A percentile compares a stretch with the other conserved stretches of the same genome.
phyloP scores from a whole-genome alignment of 2,329 filamentous ascomycete species.

The Sporothrix sp. region DNA sequence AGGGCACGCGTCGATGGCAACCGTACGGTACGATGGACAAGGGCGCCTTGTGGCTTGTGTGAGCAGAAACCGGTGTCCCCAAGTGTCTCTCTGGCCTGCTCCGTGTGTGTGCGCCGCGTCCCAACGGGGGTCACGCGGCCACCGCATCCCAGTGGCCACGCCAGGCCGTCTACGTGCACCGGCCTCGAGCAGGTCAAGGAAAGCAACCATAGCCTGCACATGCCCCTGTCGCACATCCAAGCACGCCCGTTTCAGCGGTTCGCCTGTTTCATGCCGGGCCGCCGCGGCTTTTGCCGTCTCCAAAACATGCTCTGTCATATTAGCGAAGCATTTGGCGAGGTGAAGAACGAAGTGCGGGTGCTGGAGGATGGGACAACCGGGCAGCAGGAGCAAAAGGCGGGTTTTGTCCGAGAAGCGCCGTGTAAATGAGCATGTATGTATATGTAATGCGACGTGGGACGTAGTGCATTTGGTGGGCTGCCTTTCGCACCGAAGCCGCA shows the following conservation, averaged over 20 bases:
- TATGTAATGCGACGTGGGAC: neutral
- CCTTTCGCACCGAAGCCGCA: neutral
- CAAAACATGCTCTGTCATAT: neutral
- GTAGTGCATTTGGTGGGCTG: neutral
- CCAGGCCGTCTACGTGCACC: neutral
- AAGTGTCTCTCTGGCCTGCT: no score
- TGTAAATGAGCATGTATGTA: neutral
- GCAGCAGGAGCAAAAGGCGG: no score
- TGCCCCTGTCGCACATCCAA: slow-evolving; percentile 1
- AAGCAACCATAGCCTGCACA: neutral
- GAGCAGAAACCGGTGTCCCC: no score
- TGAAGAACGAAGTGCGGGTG: no score
- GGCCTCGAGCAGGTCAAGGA: no score
- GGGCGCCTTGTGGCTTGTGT: no score
- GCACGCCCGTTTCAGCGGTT: slow-evolving; percentile 4
- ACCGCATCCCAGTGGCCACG: neutral
- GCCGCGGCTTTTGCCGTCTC: neutral
- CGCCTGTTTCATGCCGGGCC: slow-evolving; percentile 1
- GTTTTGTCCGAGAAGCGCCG: no score
- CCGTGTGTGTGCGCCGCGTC: no score
- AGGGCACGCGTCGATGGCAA: no score
- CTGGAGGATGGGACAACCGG: no score
- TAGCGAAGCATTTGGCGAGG: neutral
- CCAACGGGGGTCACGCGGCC: no score
- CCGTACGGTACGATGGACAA: no score